Percentiles rank a stretch among this genome's conserved stretches.
phyloP scores from a whole-genome alignment of 2,329 filamentous ascomycete species.

The Hypoxylon rubiginosum region DNA sequence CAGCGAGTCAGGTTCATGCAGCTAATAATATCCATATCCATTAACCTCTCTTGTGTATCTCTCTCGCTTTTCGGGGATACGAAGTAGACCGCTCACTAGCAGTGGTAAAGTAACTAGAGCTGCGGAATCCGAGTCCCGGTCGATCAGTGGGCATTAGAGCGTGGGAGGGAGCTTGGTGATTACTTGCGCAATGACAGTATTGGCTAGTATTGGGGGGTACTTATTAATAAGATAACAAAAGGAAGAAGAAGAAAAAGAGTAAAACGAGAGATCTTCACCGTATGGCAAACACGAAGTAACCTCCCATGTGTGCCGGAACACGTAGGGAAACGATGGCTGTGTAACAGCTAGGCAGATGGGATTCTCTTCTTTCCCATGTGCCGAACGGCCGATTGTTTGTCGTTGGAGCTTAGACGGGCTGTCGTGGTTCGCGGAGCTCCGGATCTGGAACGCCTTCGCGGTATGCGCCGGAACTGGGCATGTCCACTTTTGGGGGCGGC shows the following conservation, averaged over 20 bases:
- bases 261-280: neutral
- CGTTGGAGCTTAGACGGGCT: conserved; percentile 10
- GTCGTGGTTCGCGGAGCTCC: conserved; percentile 31
- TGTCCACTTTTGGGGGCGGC: conserved; percentile 2
- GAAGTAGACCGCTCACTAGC: neutral
- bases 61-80: neutral
- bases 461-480: conserved; percentile 26
- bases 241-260: neutral
- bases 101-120: neutral
- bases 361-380: conserved; percentile 9
- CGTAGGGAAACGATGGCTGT: conserved; percentile 8
- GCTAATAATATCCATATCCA: conserved; percentile 1
- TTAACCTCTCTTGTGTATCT: neutral
- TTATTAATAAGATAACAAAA: neutral
- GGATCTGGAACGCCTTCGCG: conserved; percentile 17
- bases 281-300: neutral
- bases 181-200: neutral
- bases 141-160: conserved; percentile 22
- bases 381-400: conserved; percentile 30
- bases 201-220: neutral
- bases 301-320: neutral
- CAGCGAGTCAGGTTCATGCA: conserved; percentile 32
- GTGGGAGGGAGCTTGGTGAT: conserved; percentile 4
- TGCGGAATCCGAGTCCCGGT: conserved; percentile 27
- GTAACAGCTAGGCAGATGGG: conserved; percentile 2